phyloP scores from a whole-genome alignment of 2,329 filamentous ascomycete genomes.

The Elsinoe perseae region DNA sequence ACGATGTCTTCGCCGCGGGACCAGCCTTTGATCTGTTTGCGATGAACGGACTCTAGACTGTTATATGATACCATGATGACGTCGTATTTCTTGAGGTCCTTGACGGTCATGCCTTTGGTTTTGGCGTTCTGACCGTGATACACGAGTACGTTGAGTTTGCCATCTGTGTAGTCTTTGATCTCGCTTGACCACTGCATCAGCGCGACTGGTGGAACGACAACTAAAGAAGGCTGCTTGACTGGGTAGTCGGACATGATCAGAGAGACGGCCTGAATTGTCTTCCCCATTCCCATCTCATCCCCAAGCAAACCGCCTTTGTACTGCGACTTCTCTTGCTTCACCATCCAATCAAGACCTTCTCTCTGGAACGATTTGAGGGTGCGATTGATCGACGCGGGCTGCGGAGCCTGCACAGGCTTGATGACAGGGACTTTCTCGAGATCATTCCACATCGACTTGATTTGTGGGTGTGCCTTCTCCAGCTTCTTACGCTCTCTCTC shows the following conservation, averaged over 20 bases:
- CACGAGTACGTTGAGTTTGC: conserved; percentile 81
- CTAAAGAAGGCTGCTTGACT: conserved; percentile 70
- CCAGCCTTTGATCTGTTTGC: conserved; percentile 89
- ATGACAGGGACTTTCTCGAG: conserved; percentile 62
- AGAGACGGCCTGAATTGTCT: conserved; percentile 96
- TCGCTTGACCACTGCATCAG: conserved; percentile 81
- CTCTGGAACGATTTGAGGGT: conserved; percentile 89
- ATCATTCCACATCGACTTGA: conserved; percentile 77
- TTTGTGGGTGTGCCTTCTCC: conserved; percentile 66
- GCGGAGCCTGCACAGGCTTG: conserved; percentile 54
- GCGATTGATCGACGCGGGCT: conserved; percentile 71
- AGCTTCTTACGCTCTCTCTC: conserved; percentile 56
- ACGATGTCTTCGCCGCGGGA: conserved; percentile 69
- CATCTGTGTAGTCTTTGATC: conserved; percentile 64
- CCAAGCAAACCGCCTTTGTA: conserved; percentile 88
- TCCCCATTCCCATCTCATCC: conserved; percentile 98
- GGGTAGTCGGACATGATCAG: conserved; percentile 97
- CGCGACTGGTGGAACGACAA: conserved; percentile 86
- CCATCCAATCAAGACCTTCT: conserved; percentile 92
- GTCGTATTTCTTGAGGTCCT: conserved; percentile 72
- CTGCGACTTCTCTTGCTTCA: conserved; percentile 71
- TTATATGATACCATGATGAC: conserved; percentile 98
- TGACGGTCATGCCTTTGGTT: conserved; percentile 65
- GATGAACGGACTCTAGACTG: conserved; percentile 79
- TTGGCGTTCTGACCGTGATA: conserved; percentile 83